Evolutionary conservation across 306 rosid species (phyloP).

Genomic region (Quercus variabilis): DNA sequence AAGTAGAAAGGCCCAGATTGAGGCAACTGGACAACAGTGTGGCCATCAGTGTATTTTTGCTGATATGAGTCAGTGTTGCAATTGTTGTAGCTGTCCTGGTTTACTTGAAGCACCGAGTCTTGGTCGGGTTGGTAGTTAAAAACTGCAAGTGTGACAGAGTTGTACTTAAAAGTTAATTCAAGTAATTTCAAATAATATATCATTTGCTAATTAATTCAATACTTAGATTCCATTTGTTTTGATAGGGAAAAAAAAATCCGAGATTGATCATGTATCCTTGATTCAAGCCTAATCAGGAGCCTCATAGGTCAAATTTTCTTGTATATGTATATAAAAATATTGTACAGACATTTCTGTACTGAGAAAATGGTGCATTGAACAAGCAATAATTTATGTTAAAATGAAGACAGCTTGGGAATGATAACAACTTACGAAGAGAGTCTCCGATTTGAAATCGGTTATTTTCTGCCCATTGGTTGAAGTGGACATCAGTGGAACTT

Average conservation of each 20-base stretch:
- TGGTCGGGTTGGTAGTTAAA: slow-evolving; percentile 66
- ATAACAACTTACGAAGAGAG: slow-evolving; percentile 52
- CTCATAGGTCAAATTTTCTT: too few species aligned
- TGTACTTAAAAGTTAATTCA: not conserved
- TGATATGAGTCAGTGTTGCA: slow-evolving; percentile 53
- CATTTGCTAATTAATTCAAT: not conserved
- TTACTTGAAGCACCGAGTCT: slow-evolving; percentile 76
- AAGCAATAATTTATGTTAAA: not conserved
- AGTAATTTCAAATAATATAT: not conserved
- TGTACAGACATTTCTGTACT: too few species aligned
- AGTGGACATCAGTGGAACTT: slow-evolving; percentile 40
- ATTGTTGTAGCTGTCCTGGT: slow-evolving; percentile 53
- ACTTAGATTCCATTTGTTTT: not conserved
- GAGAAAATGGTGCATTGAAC: not conserved
- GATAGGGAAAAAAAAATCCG: not conserved
- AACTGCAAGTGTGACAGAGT: slow-evolving; percentile 41
- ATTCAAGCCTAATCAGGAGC: too few species aligned
- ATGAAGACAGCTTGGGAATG: not conserved
- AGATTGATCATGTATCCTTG: too few species aligned
- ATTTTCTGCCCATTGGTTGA: slow-evolving; percentile 75
- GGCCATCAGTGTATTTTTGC: slow-evolving; percentile 63
- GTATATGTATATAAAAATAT: too few species aligned
- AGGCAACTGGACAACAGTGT: slow-evolving; percentile 46
- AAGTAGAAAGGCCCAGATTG: slow-evolving; percentile 69
- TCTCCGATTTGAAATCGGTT: slow-evolving; percentile 78